phyloP scores from a whole-genome alignment of 2,329 filamentous ascomycete genomes.

The Dactylellina drechsleri region DNA sequence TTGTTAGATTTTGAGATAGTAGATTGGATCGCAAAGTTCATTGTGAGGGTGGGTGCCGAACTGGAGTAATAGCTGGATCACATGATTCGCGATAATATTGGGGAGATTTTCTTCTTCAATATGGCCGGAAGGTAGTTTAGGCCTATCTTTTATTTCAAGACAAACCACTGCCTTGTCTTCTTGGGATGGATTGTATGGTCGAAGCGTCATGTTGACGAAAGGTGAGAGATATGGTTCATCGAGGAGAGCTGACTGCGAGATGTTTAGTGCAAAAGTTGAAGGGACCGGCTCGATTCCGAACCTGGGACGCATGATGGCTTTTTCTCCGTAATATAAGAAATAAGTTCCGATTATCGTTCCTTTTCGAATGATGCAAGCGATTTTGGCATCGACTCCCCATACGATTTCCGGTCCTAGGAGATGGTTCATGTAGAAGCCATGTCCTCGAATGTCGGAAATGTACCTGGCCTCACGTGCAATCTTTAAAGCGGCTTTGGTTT shows the following conservation, averaged over 20 bases:
- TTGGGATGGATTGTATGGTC: too few species aligned
- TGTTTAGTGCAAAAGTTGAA: neutral
- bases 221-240: conserved; percentile 1
- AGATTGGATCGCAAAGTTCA: too few species aligned
- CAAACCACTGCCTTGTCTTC: too few species aligned
- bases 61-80: too few species aligned
- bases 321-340: neutral
- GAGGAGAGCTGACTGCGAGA: neutral
- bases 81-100: neutral
- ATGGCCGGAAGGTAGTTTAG: neutral
- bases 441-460: neutral
- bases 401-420: neutral
- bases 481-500: neutral
- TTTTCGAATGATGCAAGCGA: neutral
- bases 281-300: too few species aligned
- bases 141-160: neutral
- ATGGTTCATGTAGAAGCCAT: neutral
- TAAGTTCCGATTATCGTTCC: neutral
- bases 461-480: neutral
- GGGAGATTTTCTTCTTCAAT: neutral
- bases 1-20: too few species aligned
- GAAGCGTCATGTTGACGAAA: neutral
- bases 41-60: too few species aligned
- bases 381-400: neutral
- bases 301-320: too few species aligned